These are phyloP conservation scores for Colletotrichum kahawae DNA, from an alignment of 2,329 filamentous ascomycete species.

Conservation along the genomic window DNA sequence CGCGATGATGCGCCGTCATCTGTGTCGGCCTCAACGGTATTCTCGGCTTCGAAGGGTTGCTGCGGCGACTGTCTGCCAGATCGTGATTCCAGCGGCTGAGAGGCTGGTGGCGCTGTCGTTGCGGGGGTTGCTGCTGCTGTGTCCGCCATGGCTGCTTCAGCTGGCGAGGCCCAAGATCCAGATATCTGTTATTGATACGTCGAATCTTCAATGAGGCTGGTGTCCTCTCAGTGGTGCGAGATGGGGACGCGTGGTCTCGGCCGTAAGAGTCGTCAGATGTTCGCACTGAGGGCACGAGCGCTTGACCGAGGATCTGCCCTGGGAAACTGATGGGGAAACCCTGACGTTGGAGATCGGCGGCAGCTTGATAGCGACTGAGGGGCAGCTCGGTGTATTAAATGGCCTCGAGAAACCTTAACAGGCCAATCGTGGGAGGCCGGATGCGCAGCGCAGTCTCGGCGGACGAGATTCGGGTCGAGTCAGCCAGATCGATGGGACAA, in stretches of 20 bases:
- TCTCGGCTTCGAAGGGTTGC: background rate
- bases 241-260: background rate
- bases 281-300: background rate
- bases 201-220: background rate
- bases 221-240: background rate
- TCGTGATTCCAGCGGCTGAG: background rate
- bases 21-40: slow-evolving; percentile 7
- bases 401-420: background rate
- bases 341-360: background rate
- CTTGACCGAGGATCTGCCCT: background rate
- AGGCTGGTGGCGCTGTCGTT: background rate
- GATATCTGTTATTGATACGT: background rate
- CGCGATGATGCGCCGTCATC: background rate
- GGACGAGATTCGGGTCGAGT: background rate
- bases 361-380: background rate
- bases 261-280: background rate
- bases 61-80: background rate
- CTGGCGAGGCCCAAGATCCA: background rate
- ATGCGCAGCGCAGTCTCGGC: background rate
- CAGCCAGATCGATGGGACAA: background rate
- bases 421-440: background rate
- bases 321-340: background rate
- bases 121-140: background rate
- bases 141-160: background rate
- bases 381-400: background rate